These are phyloP conservation scores for Fomitopsis betulina DNA, from an alignment of 1,284 basidiomycete species.

Conservation along the genomic window DNA sequence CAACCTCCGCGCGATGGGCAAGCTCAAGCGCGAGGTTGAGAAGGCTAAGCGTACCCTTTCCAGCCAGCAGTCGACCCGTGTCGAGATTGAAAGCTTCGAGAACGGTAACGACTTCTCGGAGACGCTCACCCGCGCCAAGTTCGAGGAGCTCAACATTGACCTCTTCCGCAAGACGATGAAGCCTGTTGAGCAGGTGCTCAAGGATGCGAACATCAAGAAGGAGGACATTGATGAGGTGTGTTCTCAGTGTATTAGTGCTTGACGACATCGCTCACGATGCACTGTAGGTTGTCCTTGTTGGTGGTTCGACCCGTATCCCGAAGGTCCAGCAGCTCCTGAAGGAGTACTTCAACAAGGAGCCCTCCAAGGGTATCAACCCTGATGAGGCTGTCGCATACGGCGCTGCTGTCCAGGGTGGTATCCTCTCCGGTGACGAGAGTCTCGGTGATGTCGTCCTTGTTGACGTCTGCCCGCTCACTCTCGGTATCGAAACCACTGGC, in stretches of 20 bases:
- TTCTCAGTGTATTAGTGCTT: not conserved
- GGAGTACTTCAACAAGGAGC: conserved; percentile 92
- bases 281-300: conserved; percentile 76
- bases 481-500: conserved; percentile 98
- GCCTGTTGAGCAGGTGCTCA: conserved; percentile 97
- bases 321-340: conserved; percentile 97
- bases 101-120: conserved; percentile 96
- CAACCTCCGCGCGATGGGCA: conserved; percentile 91
- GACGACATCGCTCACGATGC: not conserved
- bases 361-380: conserved; percentile 89
- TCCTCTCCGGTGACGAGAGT: conserved; percentile 85
- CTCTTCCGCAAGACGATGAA: conserved; percentile 99
- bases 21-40: conserved; percentile 98
- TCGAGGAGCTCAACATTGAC: conserved; percentile 98
- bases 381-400: conserved; percentile 75
- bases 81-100: conserved; percentile 86
- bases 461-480: conserved; percentile 91
- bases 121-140: conserved; percentile 96
- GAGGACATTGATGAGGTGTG: conserved; percentile 90
- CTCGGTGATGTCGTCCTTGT: conserved; percentile 88
- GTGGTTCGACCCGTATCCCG: conserved; percentile 98
- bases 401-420: conserved; percentile 80
- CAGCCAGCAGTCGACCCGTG: conserved; percentile 65
- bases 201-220: conserved; percentile 98
- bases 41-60: conserved; percentile 98